Evolutionary conservation across 2,329 filamentous ascomycete species (phyloP).

Genomic region (Colletotrichum lindemuthianum): DNA sequence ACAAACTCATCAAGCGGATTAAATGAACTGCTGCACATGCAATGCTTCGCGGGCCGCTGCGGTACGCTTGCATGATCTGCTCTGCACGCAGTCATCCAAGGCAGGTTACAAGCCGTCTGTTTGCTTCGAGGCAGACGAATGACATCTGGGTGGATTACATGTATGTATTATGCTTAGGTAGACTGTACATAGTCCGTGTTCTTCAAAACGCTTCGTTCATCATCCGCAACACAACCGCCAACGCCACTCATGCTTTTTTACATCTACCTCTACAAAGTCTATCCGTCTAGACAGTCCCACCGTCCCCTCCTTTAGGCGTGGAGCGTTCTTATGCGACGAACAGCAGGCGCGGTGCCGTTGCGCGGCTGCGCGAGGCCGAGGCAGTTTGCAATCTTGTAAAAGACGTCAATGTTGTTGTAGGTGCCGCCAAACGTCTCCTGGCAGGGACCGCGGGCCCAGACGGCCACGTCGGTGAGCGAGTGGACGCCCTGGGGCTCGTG

Average conservation of each 20-base stretch:
- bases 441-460: constrained; percentile 83
- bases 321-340: constrained; percentile 1
- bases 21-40: no score
- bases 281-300: no score
- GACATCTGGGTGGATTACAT: not conserved
- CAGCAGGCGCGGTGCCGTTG: constrained; percentile 18
- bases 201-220: not conserved
- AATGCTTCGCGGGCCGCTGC: no score
- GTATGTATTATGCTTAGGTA: not conserved
- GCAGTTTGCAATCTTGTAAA: constrained; percentile 78
- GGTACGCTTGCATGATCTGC: no score
- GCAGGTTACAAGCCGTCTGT: no score
- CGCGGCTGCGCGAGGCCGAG: constrained; percentile 61
- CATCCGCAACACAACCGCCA: not conserved
- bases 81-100: no score
- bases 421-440: constrained; percentile 79
- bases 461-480: constrained; percentile 80
- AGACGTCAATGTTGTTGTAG: constrained; percentile 77
- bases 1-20: no score
- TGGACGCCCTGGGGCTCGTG: constrained; percentile 75
- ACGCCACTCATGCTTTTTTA: constrained; percentile 19
- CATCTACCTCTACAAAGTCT: not conserved
- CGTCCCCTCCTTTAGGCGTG: not conserved
- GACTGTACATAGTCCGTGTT: not conserved
- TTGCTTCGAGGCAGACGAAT: no score